phyloP scores from a whole-genome alignment of 495 filamentous ascomycete genomes.

The Patellaria atrata region DNA sequence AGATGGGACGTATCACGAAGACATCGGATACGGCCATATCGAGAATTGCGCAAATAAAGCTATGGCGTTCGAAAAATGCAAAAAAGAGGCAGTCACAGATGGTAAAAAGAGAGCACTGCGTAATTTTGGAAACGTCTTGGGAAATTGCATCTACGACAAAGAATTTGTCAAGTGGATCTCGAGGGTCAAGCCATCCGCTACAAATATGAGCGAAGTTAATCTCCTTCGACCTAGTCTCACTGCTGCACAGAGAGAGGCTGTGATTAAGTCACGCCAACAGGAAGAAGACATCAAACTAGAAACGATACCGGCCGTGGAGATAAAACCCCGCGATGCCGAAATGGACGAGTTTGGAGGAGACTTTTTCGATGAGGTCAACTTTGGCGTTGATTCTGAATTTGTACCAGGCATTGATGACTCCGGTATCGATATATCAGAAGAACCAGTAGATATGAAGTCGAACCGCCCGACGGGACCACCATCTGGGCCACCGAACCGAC shows the following conservation, averaged over 20 bases:
- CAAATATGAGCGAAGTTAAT: conserved; percentile 58
- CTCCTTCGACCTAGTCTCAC: too few relatives aligned
- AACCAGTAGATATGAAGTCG: background rate
- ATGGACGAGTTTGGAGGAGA: conserved; percentile 62
- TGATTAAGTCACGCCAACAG: too few relatives aligned
- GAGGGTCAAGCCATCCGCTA: conserved; percentile 56
- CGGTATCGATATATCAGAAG: background rate
- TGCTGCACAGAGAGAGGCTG: too few relatives aligned
- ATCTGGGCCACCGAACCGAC: too few relatives aligned
- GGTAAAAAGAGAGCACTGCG: conserved; percentile 76
- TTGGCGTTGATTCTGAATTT: conserved; percentile 1
- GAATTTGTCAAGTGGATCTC: conserved; percentile 73
- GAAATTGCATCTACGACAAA: conserved; percentile 96
- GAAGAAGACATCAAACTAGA: too few relatives aligned
- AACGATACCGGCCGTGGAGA: too few relatives aligned
- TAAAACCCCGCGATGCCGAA: conserved; percentile 18
- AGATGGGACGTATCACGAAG: conserved; percentile 93
- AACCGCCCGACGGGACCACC: too few relatives aligned
- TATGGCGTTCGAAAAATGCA: conserved; percentile 89
- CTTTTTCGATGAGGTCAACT: conserved; percentile 25
- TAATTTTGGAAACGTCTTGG: conserved; percentile 89
- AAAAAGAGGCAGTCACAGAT: conserved; percentile 95
- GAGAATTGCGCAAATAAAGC: conserved; percentile 94
- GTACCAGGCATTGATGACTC: conserved; percentile 9
- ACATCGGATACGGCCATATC: conserved; percentile 88